phyloP scores from a whole-genome alignment of 2,329 filamentous ascomycete species.

The Westerdykella ornata region DNA sequence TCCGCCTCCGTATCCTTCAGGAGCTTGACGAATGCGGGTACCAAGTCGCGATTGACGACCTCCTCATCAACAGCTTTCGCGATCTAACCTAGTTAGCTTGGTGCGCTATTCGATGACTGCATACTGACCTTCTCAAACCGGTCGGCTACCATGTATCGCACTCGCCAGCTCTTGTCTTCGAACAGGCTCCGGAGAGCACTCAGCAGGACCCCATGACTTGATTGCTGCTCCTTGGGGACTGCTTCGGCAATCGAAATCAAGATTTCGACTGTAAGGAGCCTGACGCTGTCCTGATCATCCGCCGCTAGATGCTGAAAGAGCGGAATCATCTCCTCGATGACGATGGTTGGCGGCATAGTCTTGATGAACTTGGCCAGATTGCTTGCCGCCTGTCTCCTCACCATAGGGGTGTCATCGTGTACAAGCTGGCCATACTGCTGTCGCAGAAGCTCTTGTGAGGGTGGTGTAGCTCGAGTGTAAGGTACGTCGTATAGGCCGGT shows the following conservation, averaged over 20 bases:
- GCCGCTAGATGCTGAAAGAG: constrained; percentile 94
- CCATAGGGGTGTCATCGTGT: constrained; percentile 98
- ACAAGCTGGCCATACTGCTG: constrained; percentile 90
- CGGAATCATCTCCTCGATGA: constrained; percentile 98
- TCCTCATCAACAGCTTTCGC: constrained; percentile 98
- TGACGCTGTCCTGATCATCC: constrained; percentile 96
- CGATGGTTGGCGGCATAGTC: constrained; percentile 84
- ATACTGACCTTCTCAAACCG: constrained; percentile 81
- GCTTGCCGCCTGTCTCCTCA: constrained; percentile 90
- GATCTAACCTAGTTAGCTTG: constrained; percentile 55
- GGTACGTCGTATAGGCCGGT: constrained; percentile 91
- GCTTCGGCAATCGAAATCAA: constrained; percentile 94
- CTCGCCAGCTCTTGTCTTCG: constrained; percentile 99
- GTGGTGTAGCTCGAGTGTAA: constrained; percentile 81
- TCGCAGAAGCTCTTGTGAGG: constrained; percentile 84
- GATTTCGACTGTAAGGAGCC: constrained; percentile 90
- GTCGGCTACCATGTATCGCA: constrained; percentile 98
- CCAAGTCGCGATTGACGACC: constrained; percentile 85
- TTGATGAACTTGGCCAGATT: constrained; percentile 97
- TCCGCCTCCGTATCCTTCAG: constrained; percentile 97
- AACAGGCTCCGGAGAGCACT: constrained; percentile 88
- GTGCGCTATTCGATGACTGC: constrained; percentile 6
- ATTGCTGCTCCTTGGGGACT: constrained; percentile 95
- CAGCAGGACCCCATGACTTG: constrained; percentile 87
- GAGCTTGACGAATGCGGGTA: constrained; percentile 94